Base-by-base conservation (phyloP, 164 flowering plant genomes). In the Kingdonia uniflora region DNA sequence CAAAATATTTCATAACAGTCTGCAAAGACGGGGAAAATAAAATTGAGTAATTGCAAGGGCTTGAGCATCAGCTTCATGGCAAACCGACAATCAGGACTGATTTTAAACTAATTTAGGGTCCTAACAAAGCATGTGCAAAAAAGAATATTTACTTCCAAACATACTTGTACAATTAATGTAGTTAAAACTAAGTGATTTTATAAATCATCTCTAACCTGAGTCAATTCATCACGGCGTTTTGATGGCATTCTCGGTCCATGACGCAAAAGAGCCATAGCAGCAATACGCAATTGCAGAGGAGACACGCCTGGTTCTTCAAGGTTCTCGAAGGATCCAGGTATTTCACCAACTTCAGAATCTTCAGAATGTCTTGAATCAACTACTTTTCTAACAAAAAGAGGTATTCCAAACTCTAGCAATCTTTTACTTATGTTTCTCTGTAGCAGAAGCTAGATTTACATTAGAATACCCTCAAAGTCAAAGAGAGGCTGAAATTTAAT, bases 261-360 rank as follows among this genome's bases (percentile, higher is more conserved):
- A 13, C 96, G 87, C 58, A 94, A 52, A 54, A 94, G 86, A 44
- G 99, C 99, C 96, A 89, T 86, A 19, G 99, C 95, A 55, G 99
- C 92, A 20, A 84, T 80, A 60, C 96, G 80, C 58, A 94, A 66
- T 48, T 94, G 84, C 45, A 89, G 65, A 25, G 99, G 97, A 54
- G 97, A 86, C 24, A 94, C 97, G 25, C 99, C 97, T 25, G 58
- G 66, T 49, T 73, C 84, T 58, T 77, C 74, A 57, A 42, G 52
- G 49, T 56, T 59, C 46, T 51, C 56, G 24, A 19, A 22, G 45
- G 63, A 40, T 8, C 57, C 64, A 51, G 77, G 64, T 24, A 63
- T 59, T 54, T 40, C 69, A 33, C 62, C 20, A 50, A 48, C 49
- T 52, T 64, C 60, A 14, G 51, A 49, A 60, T 79, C 49, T 54